phyloP scores from a whole-genome alignment of 2,329 filamentous ascomycete genomes.

The Penicillium polonicum region DNA sequence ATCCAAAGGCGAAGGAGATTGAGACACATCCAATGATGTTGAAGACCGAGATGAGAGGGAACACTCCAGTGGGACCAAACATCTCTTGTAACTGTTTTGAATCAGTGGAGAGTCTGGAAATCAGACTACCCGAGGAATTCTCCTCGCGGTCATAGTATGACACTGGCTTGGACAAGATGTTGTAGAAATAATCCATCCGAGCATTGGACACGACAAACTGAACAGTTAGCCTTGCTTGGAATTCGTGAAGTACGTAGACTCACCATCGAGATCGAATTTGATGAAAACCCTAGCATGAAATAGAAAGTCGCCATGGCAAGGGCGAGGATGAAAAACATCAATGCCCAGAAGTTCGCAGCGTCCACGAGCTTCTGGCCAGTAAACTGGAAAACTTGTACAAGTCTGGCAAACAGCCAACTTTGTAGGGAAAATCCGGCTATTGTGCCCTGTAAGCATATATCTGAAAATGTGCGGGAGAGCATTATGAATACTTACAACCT shows the following conservation, averaged over 20 bases:
- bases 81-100: constrained; percentile 53
- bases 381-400: constrained; percentile 51
- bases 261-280: constrained; percentile 49
- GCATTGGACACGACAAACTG: constrained; percentile 38
- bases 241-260: constrained; percentile 14
- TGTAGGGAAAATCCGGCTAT: constrained; percentile 36
- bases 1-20: constrained; percentile 70
- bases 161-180: constrained; percentile 44
- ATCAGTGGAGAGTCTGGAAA: constrained; percentile 49
- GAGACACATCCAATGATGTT: constrained; percentile 63
- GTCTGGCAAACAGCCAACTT: constrained; percentile 49
- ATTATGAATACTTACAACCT: neutral
- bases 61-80: constrained; percentile 47
- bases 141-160: constrained; percentile 46
- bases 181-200: constrained; percentile 33
- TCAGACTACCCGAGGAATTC: constrained; percentile 51
- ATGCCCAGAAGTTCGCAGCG: constrained; percentile 51
- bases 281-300: constrained; percentile 46
- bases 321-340: constrained; percentile 59
- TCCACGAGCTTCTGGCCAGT: constrained; percentile 39
- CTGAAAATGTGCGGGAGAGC: neutral
- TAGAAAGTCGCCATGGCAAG: constrained; percentile 48
- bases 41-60: constrained; percentile 63
- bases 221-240: constrained; percentile 12
- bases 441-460: neutral